These are phyloP conservation scores for Uncinocarpus reesii DNA, from an alignment of 2,329 filamentous ascomycete genomes.

Conservation along the genomic window DNA sequence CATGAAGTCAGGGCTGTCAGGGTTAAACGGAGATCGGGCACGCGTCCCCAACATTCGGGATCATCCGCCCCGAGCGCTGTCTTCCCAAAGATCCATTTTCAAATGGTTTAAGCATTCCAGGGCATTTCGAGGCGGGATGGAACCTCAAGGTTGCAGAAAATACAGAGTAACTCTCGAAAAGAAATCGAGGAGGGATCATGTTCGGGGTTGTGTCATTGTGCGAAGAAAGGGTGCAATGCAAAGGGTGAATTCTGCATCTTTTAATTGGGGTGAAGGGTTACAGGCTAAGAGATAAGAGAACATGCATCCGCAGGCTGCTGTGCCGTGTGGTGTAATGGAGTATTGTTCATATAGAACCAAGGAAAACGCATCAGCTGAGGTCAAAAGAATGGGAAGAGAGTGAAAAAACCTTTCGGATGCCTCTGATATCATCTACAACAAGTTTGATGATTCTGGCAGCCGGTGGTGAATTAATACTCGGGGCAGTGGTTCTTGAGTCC, in stretches of 20 bases:
- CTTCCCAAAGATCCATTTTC: background rate
- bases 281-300: conserved; percentile 8
- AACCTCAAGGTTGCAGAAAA: conserved; percentile 13
- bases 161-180: conserved; percentile 1
- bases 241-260: conserved; percentile 7
- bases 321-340: background rate
- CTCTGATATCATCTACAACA: too few species aligned
- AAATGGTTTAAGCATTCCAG: conserved; percentile 5
- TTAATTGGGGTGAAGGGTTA: conserved; percentile 6
- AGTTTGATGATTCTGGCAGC: background rate
- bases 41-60: background rate
- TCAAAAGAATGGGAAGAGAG: background rate
- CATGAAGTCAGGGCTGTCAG: background rate
- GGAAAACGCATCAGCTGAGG: background rate
- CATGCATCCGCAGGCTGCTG: conserved; percentile 2
- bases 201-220: background rate
- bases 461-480: background rate
- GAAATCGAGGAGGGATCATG: conserved; percentile 8
- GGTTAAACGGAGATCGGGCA: background rate
- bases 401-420: too few species aligned
- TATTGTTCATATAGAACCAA: background rate
- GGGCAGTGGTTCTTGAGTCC: background rate
- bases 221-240: conserved; percentile 6
- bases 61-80: background rate
- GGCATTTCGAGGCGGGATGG: conserved; percentile 7